Evolutionary conservation across 2,329 filamentous ascomycete species (phyloP).

Genomic region (Talaromyces islandicus): DNA sequence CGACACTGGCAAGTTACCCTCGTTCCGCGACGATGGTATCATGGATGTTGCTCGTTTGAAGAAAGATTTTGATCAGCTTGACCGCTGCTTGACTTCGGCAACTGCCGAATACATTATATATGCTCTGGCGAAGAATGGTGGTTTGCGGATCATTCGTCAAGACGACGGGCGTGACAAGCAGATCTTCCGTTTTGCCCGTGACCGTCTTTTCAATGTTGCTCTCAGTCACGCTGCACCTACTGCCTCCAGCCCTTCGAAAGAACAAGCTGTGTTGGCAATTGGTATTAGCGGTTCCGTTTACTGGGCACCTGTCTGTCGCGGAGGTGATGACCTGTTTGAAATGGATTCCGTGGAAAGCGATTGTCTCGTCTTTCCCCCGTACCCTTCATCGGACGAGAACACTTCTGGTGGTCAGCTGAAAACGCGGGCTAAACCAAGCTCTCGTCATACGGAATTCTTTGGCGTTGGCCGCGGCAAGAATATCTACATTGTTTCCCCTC

Average conservation of each 20-base stretch:
- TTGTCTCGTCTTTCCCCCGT: conserved; percentile 83
- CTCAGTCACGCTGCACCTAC: conserved; percentile 63
- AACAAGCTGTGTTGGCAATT: conserved; percentile 83
- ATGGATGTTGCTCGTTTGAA: conserved; percentile 92
- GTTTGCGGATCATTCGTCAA: conserved; percentile 87
- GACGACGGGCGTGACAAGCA: conserved; percentile 88
- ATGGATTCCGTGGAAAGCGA: conserved; percentile 74
- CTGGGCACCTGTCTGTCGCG: conserved; percentile 76
- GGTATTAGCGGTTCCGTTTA: conserved; percentile 96
- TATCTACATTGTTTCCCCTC: conserved; percentile 76
- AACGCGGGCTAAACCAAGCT: conserved; percentile 87
- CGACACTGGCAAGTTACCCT: conserved; percentile 44
- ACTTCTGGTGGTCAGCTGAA: conserved; percentile 88
- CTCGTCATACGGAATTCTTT: conserved; percentile 85
- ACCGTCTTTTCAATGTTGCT: conserved; percentile 91
- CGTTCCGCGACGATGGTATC: conserved; percentile 69
- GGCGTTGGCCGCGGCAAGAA: conserved; percentile 93
- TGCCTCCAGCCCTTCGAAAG: conserved; percentile 46
- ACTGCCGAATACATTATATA: conserved; percentile 91
- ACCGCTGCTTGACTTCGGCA: conserved; percentile 85
- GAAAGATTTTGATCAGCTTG: conserved; percentile 96
- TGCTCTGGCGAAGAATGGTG: conserved; percentile 86
- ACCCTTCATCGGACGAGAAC: conserved; percentile 80
- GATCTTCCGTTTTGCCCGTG: conserved; percentile 83
- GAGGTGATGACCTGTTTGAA: conserved; percentile 72